Evolutionary conservation across 352 stramenopile species (phyloP).

Genomic region (Pythium oligandrum): DNA sequence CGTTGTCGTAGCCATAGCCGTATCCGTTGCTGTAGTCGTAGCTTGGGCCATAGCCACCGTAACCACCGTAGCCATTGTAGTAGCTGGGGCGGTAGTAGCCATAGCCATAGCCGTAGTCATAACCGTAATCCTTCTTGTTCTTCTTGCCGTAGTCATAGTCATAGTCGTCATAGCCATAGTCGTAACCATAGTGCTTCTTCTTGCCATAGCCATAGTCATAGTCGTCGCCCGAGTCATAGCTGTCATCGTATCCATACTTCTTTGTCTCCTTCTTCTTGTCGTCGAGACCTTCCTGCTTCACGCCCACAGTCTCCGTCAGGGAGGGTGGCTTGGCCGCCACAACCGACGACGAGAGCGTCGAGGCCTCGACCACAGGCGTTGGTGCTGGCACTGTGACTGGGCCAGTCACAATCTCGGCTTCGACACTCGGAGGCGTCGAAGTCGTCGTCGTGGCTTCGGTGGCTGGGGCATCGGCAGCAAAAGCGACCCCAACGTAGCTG

Average conservation of each 20-base stretch:
- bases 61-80: neutral
- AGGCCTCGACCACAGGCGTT: neutral
- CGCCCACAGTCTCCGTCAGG: neutral
- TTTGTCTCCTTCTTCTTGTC: constrained; percentile 5
- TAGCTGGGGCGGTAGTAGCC: constrained; percentile 4
- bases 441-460: too few relatives aligned
- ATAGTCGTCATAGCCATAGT: constrained; percentile 6
- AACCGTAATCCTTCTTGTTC: constrained; percentile 8
- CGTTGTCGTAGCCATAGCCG: constrained; percentile 3
- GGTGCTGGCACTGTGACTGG: too few relatives aligned
- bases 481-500: neutral
- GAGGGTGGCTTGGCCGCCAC: neutral
- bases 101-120: constrained; percentile 5
- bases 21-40: neutral
- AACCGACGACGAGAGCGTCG: neutral
- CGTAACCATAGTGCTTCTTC: constrained; percentile 2
- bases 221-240: neutral
- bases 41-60: neutral
- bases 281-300: neutral
- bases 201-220: constrained; percentile 7
- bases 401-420: too few relatives aligned
- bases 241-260: neutral
- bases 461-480: neutral
- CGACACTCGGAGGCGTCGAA: too few relatives aligned
- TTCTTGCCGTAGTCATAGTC: constrained; percentile 3